Evolutionary conservation across 345 rosid species (phyloP).

Genomic region (Turritis glabra): DNA sequence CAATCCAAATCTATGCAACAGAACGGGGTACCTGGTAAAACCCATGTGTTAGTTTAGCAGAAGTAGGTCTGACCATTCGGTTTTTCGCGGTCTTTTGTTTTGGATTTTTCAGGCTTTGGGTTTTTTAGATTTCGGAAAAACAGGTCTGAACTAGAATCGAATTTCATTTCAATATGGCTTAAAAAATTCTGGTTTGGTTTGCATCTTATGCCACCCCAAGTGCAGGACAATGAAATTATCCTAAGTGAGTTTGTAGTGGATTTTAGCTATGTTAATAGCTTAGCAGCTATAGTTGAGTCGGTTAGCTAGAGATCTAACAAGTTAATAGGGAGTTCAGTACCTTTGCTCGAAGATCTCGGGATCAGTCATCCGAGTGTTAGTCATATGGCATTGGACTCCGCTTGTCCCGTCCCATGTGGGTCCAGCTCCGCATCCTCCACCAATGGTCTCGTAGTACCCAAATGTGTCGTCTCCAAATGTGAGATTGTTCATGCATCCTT

Average conservation of each 20-base stretch:
- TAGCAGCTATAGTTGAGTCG: background rate
- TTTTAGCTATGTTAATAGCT: background rate
- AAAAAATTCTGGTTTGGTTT: too few relatives aligned
- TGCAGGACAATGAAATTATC: background rate
- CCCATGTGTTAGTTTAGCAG: conserved; percentile 8
- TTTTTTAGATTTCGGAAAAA: background rate
- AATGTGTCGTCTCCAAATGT: conserved; percentile 88
- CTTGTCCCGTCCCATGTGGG: conserved; percentile 89
- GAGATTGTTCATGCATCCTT: conserved; percentile 98
- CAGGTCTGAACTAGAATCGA: too few relatives aligned
- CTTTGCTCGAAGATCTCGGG: conserved; percentile 97
- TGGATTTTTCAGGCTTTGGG: too few relatives aligned
- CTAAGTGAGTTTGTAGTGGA: background rate
- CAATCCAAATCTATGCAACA: conserved; percentile 75
- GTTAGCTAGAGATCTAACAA: background rate
- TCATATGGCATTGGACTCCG: conserved; percentile 98
- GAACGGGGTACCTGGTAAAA: conserved; percentile 66
- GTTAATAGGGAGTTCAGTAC: conserved; percentile 1
- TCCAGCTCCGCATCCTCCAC: conserved; percentile 96
- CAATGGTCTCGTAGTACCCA: conserved; percentile 94
- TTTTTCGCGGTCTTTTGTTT: background rate
- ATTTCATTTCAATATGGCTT: too few relatives aligned
- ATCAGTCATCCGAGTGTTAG: conserved; percentile 97
- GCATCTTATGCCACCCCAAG: too few relatives aligned
- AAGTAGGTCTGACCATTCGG: background rate